These are phyloP conservation scores for Hypocreales sp. DNA, from an alignment of 2,329 filamentous ascomycete species.

Conservation along the genomic window DNA sequence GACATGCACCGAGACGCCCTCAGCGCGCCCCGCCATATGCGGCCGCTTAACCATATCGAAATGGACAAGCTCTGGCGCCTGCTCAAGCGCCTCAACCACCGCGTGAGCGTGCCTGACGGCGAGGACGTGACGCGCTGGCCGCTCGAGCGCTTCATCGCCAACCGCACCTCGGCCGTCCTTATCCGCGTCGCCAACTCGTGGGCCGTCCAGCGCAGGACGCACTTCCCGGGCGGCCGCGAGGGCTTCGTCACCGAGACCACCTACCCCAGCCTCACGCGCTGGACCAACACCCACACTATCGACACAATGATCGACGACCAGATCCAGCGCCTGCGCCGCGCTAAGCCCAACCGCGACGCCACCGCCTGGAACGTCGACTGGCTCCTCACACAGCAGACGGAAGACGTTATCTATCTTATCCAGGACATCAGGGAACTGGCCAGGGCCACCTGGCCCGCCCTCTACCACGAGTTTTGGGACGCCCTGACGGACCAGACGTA, in stretches of 20 bases:
- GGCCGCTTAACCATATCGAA: slow-evolving; percentile 1
- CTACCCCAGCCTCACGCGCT: slow-evolving; percentile 11
- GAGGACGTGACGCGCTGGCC: slow-evolving; percentile 11
- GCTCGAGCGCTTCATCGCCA: slow-evolving; percentile 11
- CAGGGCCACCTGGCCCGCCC: slow-evolving; percentile 6
- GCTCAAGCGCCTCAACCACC: slow-evolving; percentile 9
- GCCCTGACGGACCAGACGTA: slow-evolving; percentile 9
- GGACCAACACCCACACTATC: slow-evolving; percentile 7
- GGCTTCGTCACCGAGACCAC: slow-evolving; percentile 12
- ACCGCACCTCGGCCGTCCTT: slow-evolving; percentile 10
- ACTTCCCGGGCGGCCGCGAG: slow-evolving; percentile 10
- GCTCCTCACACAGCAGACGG: slow-evolving; percentile 8
- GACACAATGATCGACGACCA: slow-evolving; percentile 8
- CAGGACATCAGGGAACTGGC: slow-evolving; percentile 5
- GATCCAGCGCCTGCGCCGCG: slow-evolving; percentile 4
- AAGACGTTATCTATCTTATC: slow-evolving; percentile 1
- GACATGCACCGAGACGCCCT: slow-evolving; percentile 11
- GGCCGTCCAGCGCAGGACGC: slow-evolving; percentile 2
- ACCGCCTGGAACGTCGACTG: slow-evolving; percentile 12
- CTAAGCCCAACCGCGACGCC: slow-evolving; percentile 4
- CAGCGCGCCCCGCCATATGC: slow-evolving; percentile 1
- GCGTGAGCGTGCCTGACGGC: slow-evolving; percentile 6
- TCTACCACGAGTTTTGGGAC: slow-evolving; percentile 11
- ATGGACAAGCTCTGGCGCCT: slow-evolving; percentile 6
- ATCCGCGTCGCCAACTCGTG: slow-evolving; percentile 11